Percentiles rank a stretch among this genome's conserved stretches.
Evolutionary conservation across 1,284 basidiomycete species (phyloP).

Genomic region (Crucibulum parvulum): DNA sequence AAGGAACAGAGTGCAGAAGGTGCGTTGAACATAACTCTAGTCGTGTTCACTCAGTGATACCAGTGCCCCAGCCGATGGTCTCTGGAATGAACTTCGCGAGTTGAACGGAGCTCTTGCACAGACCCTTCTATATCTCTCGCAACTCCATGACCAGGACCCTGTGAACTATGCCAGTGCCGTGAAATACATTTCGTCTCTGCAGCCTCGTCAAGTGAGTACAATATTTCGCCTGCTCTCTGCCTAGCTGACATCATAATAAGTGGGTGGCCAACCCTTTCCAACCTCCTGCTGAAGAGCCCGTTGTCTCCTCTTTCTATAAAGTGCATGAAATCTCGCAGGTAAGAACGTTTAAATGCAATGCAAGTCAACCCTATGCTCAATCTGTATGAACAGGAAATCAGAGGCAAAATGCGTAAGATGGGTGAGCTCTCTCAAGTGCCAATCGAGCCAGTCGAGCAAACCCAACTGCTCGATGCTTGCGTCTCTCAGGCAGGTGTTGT

Average conservation of each 20-base stretch:
- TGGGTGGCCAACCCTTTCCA: conserved; percentile 65
- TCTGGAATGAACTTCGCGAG: conserved; percentile 77
- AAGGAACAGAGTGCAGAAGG: conserved; percentile 66
- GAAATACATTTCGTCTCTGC: conserved; percentile 64
- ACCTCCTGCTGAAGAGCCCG: conserved; percentile 43
- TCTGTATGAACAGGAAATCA: conserved; percentile 63
- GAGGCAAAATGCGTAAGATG: conserved; percentile 88
- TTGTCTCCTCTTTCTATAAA: conserved; percentile 62
- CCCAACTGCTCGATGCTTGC: conserved; percentile 85
- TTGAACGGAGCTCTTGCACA: conserved; percentile 65
- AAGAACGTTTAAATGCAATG: conserved; percentile 7
- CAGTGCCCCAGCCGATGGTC: conserved; percentile 53
- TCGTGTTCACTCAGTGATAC: conserved; percentile 12
- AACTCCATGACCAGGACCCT: conserved; percentile 51
- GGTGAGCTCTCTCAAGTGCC: conserved; percentile 82
- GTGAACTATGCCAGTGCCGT: conserved; percentile 60
- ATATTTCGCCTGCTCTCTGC: not conserved
- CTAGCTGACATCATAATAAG: conserved; percentile 32
- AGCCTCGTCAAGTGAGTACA: conserved; percentile 59
- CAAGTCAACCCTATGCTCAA: not conserved
- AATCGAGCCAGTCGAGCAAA: conserved; percentile 94
- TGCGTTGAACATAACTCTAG: conserved; percentile 28
- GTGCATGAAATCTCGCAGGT: conserved; percentile 65
- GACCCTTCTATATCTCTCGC: conserved; percentile 56
- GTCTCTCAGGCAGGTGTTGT: conserved; percentile 83